phyloP scores from a whole-genome alignment of 441 rosid species.

The Codiaeum variegatum region DNA sequence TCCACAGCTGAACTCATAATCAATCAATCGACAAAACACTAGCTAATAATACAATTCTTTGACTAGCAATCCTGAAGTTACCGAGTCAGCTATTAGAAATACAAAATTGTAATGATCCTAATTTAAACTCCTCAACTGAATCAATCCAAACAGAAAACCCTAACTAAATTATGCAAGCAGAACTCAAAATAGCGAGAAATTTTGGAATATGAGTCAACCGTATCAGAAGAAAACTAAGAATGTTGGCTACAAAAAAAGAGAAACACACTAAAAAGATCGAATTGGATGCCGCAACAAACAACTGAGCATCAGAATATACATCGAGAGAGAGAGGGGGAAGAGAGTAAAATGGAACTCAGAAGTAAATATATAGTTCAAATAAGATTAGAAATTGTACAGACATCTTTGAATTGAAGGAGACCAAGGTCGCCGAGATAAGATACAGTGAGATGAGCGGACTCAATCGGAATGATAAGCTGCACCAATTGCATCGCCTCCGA shows the following conservation, averaged over 20 bases:
- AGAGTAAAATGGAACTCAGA: neutral
- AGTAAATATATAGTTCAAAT: neutral
- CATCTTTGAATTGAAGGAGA: conserved; percentile 88
- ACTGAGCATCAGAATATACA: neutral
- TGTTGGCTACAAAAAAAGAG: neutral
- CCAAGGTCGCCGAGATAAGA: conserved; percentile 85
- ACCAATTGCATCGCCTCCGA: conserved; percentile 89
- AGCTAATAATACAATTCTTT: neutral
- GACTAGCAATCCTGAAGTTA: neutral
- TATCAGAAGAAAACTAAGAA: neutral
- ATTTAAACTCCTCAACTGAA: neutral
- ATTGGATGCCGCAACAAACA: neutral
- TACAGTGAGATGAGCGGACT: conserved; percentile 78
- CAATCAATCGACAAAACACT: conserved; percentile 8
- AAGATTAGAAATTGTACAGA: conserved; percentile 33
- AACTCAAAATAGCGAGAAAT: neutral
- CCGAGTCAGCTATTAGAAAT: neutral
- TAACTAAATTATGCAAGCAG: neutral
- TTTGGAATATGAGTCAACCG: neutral
- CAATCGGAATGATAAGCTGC: conserved; percentile 78
- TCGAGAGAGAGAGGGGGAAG: neutral
- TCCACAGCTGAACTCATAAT: neutral
- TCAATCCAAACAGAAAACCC: neutral
- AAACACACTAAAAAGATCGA: neutral
- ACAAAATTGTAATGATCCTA: neutral